A percentile compares a stretch with the other conserved stretches of the same genome.
Evolutionary conservation across 108 stramenopile genomes (phyloP).

Genomic region (Nannochloropsis oceanica): DNA sequence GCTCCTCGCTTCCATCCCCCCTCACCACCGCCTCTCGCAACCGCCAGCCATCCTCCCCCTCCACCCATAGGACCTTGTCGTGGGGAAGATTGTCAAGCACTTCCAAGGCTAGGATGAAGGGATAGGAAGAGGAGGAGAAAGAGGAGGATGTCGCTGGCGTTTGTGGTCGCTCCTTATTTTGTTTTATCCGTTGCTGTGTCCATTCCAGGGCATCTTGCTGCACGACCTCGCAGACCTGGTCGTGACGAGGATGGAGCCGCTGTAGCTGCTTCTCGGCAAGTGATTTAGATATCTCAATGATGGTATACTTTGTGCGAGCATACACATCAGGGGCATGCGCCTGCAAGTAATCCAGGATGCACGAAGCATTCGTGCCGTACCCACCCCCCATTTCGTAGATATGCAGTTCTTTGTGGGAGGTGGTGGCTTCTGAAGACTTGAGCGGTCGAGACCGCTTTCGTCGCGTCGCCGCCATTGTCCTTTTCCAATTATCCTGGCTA

Average conservation of each 20-base stretch:
- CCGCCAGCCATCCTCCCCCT: not conserved
- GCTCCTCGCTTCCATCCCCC: not conserved
- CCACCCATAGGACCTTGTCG: not conserved
- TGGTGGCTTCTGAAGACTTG: not conserved
- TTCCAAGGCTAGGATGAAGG: not conserved
- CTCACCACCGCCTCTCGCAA: not conserved
- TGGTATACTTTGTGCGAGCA: not conserved
- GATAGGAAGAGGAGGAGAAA: no score
- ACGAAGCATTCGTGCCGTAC: not conserved
- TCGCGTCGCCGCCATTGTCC: not conserved
- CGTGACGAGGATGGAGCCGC: not conserved
- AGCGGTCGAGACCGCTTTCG: not conserved
- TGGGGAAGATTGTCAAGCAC: not conserved
- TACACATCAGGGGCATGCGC: not conserved
- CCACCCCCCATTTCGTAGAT: not conserved
- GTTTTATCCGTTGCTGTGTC: not conserved
- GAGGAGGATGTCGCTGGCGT: no score
- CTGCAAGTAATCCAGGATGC: not conserved
- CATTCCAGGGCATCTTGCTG: not conserved
- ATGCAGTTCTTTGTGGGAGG: not conserved
- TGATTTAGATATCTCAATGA: not conserved
- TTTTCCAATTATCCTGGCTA: not conserved
- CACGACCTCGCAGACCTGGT: not conserved
- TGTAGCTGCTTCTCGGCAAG: not conserved
- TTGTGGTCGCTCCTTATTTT: no score